Percentiles rank a stretch among this genome's conserved stretches.
Conservation (phyloP, 2,329 filamentous ascomycete genomes). For the Lizonia empirigonia region DNA sequence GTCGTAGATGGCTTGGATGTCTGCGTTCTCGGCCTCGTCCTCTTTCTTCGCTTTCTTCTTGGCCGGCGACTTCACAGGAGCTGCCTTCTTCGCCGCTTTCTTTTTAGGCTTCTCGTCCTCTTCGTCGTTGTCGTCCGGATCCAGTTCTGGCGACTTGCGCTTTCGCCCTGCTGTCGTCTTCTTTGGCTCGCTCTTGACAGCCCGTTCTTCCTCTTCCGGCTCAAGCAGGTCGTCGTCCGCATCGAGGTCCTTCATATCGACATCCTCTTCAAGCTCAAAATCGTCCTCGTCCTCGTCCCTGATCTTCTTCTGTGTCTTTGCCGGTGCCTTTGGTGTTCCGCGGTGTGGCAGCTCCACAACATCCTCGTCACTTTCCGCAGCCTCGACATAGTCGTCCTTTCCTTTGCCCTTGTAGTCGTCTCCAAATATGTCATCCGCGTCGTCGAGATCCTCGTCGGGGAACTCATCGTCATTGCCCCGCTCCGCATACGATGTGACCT, state of each 20-base stretch:
- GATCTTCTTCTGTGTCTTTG: constrained; percentile 56
- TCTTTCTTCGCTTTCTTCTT: constrained; percentile 69
- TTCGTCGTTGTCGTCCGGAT: constrained; percentile 62
- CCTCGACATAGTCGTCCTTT: constrained; percentile 73
- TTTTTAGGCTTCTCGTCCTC: constrained; percentile 65
- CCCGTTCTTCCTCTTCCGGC: constrained; percentile 52
- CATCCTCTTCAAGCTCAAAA: constrained; percentile 53
- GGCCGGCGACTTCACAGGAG: constrained; percentile 56
- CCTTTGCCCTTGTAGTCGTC: constrained; percentile 69
- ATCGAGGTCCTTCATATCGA: constrained; percentile 60
- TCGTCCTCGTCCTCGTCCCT: constrained; percentile 51
- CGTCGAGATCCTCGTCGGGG: constrained; percentile 55
- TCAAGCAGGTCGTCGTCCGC: constrained; percentile 53
- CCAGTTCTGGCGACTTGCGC: constrained; percentile 62
- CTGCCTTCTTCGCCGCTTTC: constrained; percentile 46
- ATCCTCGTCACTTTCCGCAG: constrained; percentile 37
- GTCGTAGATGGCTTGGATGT: constrained; percentile 83
- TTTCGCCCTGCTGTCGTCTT: constrained; percentile 52
- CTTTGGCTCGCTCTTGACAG: constrained; percentile 49
- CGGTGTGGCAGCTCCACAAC: constrained; percentile 40
- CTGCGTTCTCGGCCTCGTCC: constrained; percentile 68
- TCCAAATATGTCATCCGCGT: constrained; percentile 82
- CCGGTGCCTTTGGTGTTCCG: constrained; percentile 44
- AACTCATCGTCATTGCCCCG: constrained; percentile 68
- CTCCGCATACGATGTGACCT: constrained; percentile 51